A percentile compares a stretch with the other conserved stretches of the same genome.
Conservation (phyloP, 163 green algal species). For the Chlamydomonas reinhardtii region DNA sequence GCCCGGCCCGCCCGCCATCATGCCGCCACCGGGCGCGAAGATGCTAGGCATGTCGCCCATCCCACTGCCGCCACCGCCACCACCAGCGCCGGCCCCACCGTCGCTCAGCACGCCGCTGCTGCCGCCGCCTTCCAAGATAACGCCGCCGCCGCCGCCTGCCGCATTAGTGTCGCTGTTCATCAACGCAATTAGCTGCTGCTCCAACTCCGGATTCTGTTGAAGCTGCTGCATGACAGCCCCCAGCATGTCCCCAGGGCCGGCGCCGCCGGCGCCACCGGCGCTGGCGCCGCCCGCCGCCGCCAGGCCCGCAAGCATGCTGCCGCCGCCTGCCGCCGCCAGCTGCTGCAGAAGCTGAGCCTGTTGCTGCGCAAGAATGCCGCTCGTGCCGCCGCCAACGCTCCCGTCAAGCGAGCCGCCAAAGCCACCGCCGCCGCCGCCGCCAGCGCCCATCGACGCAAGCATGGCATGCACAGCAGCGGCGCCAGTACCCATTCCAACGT, state of each 20-base stretch:
- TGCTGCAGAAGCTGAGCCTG: too few species aligned
- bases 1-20: too few species aligned
- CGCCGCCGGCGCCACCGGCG: not conserved
- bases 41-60: constrained; percentile 38
- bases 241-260: not conserved
- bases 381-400: too few species aligned
- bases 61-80: not conserved
- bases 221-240: not conserved
- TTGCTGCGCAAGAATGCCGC: too few species aligned
- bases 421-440: too few species aligned
- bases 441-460: too few species aligned
- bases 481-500: too few species aligned
- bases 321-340: not conserved
- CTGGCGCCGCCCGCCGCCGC: not conserved
- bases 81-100: not conserved
- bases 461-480: too few species aligned
- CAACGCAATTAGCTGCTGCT: not conserved
- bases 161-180: not conserved
- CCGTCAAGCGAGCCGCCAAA: too few species aligned
- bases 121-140: too few species aligned
- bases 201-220: not conserved
- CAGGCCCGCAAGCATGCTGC: not conserved
- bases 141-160: not conserved
- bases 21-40: not conserved
- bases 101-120: not conserved